A percentile compares a stretch with the other conserved stretches of the same genome.
phyloP scores from a whole-genome alignment of 225 moss, liverwort and hornwort species.

The Bryoerythrophyllum caledonicum region DNA sequence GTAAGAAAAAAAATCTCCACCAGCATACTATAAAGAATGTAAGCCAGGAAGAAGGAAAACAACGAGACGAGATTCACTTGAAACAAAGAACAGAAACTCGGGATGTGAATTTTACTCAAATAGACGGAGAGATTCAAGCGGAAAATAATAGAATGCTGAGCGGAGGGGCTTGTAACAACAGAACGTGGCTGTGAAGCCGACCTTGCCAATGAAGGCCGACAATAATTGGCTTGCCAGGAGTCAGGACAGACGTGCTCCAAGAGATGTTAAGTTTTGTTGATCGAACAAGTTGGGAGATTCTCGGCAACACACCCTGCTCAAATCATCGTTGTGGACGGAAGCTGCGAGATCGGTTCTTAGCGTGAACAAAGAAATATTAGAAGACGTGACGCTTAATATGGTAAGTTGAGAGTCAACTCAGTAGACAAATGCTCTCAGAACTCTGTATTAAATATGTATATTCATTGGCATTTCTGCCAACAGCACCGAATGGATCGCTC shows the following conservation, averaged over 20 bases:
- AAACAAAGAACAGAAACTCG: neutral
- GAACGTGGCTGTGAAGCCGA: constrained; percentile 34
- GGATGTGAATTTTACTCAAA: neutral
- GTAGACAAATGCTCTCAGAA: neutral
- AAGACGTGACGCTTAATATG: neutral
- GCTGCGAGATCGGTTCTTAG: neutral
- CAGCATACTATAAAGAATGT: constrained; percentile 5
- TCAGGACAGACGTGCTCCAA: constrained; percentile 37
- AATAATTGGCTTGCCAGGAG: constrained; percentile 42
- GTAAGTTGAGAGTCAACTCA: neutral
- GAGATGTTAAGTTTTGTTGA: no score
- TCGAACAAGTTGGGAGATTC: neutral
- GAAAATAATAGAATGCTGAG: constrained; percentile 9
- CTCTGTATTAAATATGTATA: neutral
- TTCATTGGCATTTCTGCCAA: neutral
- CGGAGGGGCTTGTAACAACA: constrained; percentile 12
- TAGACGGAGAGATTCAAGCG: constrained; percentile 3
- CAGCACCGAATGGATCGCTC: neutral
- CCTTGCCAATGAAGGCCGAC: no score
- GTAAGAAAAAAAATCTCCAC: constrained; percentile 13
- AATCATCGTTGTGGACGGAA: neutral
- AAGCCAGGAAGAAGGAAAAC: neutral
- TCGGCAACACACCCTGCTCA: neutral
- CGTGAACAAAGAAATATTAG: no score
- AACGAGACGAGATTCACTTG: neutral